phyloP scores from a whole-genome alignment of 257 asterid species.

The Plantago elongata region DNA sequence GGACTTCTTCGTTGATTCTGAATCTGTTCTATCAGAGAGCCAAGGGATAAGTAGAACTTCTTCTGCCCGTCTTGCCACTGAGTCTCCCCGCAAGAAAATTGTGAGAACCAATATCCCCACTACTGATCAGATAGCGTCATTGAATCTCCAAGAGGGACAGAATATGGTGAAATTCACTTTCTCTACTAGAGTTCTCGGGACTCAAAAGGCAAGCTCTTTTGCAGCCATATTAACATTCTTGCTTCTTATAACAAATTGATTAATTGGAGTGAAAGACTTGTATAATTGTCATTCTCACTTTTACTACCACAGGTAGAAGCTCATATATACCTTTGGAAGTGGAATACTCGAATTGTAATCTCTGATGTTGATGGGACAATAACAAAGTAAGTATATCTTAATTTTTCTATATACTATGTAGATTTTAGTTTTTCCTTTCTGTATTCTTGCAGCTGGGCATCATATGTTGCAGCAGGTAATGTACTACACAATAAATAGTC shows the following conservation, averaged over 20 bases:
- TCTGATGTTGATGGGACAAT: conserved; percentile 99
- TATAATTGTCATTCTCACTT: neutral
- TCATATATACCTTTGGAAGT: conserved; percentile 99
- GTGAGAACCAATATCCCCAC: conserved; percentile 90
- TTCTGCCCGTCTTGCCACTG: conserved; percentile 27
- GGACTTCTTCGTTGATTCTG: conserved; percentile 59
- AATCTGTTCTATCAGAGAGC: conserved; percentile 35
- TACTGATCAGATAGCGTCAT: conserved; percentile 81
- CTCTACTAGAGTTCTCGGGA: conserved; percentile 87
- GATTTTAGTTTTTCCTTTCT: neutral
- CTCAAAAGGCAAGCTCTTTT: conserved; percentile 61
- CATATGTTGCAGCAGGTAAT: too few species aligned
- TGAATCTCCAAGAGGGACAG: conserved; percentile 92
- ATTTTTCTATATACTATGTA: conserved; percentile 1
- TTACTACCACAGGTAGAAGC: conserved; percentile 79
- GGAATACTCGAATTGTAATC: conserved; percentile 93
- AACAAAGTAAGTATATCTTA: conserved; percentile 64
- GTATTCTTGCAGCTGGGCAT: too few species aligned
- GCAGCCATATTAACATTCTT: conserved; percentile 18
- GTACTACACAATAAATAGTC: too few species aligned
- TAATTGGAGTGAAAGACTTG: conserved; percentile 10
- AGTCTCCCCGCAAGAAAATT: conserved; percentile 76
- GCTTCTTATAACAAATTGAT: neutral
- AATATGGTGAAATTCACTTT: conserved; percentile 78
- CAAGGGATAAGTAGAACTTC: conserved; percentile 35